phyloP scores from a whole-genome alignment of 1,284 basidiomycete species.

The Pseudozyma thailandica region DNA sequence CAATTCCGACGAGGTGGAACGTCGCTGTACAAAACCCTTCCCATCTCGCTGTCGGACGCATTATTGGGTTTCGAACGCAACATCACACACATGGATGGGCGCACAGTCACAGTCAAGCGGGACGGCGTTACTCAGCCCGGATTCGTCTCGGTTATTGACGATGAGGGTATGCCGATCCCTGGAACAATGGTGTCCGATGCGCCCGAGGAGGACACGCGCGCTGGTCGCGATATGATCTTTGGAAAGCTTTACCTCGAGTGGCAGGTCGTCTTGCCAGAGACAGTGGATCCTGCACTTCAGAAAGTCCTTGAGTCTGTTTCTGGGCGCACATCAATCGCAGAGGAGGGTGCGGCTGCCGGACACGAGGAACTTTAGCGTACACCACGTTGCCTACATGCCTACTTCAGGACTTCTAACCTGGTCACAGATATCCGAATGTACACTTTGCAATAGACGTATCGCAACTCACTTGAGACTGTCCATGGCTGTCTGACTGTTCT shows the following conservation, averaged over 20 bases:
- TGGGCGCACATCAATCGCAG: slow-evolving; percentile 4
- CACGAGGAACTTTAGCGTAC: slow-evolving; percentile 21
- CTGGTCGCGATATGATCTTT: slow-evolving; percentile 37
- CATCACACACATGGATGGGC: slow-evolving; percentile 62
- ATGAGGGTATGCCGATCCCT: slow-evolving; percentile 64
- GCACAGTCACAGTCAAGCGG: slow-evolving; percentile 51
- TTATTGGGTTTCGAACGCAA: slow-evolving; percentile 62
- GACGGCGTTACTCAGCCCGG: slow-evolving; percentile 61
- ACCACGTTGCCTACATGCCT: not conserved
- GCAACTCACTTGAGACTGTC: not conserved
- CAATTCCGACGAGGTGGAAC: slow-evolving; percentile 59
- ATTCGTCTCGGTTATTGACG: slow-evolving; percentile 48
- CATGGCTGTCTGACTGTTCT: not conserved
- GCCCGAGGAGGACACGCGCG: slow-evolving; percentile 28
- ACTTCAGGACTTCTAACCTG: not conserved
- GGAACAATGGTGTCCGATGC: slow-evolving; percentile 37
- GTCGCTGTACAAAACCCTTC: slow-evolving; percentile 59
- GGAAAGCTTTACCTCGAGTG: slow-evolving; percentile 66
- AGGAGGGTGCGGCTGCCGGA: not conserved
- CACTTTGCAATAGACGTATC: not conserved
- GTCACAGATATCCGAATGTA: not conserved
- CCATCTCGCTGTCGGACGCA: slow-evolving; percentile 63
- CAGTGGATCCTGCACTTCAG: slow-evolving; percentile 46
- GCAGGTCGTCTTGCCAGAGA: slow-evolving; percentile 57
- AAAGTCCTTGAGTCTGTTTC: slow-evolving; percentile 24